These are phyloP conservation scores for Globisporangium lucens DNA, from an alignment of 352 stramenopile species.

Conservation along the genomic window DNA sequence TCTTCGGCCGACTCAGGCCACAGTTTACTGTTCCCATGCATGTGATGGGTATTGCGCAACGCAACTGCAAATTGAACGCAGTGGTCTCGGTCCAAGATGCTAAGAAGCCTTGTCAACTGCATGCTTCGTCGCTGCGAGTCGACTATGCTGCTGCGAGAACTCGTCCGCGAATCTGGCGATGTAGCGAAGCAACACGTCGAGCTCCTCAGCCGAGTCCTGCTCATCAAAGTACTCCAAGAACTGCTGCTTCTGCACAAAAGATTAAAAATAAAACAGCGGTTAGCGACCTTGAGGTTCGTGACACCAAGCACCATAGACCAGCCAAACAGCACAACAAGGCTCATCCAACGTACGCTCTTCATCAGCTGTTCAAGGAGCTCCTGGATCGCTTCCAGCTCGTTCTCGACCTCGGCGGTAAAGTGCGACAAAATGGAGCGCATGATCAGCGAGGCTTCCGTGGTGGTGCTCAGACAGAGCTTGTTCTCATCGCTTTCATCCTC, in stretches of 20 bases:
- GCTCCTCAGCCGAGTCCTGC: conserved; percentile 50
- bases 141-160: conserved; percentile 45
- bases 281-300: not conserved
- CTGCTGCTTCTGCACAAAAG: conserved; percentile 36
- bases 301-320: not conserved
- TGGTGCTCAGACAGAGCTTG: conserved; percentile 4
- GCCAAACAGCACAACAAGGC: conserved; percentile 17
- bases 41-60: not conserved
- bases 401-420: conserved; percentile 60
- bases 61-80: not conserved
- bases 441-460: conserved; percentile 18
- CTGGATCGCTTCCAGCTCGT: conserved; percentile 48
- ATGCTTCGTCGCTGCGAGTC: not conserved
- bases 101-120: not conserved
- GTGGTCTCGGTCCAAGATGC: not conserved
- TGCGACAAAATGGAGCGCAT: conserved; percentile 39
- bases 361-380: conserved; percentile 45
- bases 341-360: conserved; percentile 28
- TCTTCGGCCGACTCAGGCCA: not conserved
- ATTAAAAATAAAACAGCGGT: not conserved
- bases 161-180: conserved; percentile 64
- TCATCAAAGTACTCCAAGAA: conserved; percentile 83
- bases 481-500: not conserved
- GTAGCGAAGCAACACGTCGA: conserved; percentile 63
- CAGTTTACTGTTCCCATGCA: not conserved